phyloP scores from a whole-genome alignment of 2,329 filamentous ascomycete genomes.

The Sclerotinia trifoliorum region DNA sequence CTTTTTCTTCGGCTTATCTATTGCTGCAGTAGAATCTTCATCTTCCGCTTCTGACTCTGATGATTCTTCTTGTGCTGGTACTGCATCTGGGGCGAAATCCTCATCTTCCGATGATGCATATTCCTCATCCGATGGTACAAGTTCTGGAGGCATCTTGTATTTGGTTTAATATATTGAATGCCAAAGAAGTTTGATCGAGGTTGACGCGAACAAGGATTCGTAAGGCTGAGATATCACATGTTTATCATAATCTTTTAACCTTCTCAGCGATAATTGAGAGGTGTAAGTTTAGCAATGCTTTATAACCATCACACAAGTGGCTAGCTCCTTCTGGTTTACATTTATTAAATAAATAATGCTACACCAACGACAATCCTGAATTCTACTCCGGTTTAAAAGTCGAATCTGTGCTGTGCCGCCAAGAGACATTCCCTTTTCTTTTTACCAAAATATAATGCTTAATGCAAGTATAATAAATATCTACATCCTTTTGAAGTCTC shows the following conservation, averaged over 20 bases:
- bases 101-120: slow-evolving; percentile 73
- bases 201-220: slow-evolving; percentile 5
- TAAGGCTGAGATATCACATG: slow-evolving; percentile 19
- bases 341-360: not conserved
- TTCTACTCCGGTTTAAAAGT: not conserved
- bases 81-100: slow-evolving; percentile 65
- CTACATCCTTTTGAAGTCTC: slow-evolving; percentile 2
- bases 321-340: too few species aligned
- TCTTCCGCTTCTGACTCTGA: slow-evolving; percentile 50
- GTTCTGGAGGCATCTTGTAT: slow-evolving; percentile 36
- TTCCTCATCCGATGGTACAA: slow-evolving; percentile 44
- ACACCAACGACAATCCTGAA: not conserved
- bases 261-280: too few species aligned
- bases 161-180: not conserved
- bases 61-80: slow-evolving; percentile 45
- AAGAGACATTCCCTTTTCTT: not conserved
- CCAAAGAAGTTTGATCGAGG: not conserved
- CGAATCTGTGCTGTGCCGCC: not conserved
- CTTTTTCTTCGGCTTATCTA: slow-evolving; percentile 22
- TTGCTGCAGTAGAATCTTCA: slow-evolving; percentile 36
- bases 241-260: not conserved
- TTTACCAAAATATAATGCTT: not conserved
- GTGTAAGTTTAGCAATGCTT: not conserved
- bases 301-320: fast-evolving
- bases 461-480: not conserved